A percentile compares a stretch with the other conserved stretches of the same genome.
These are phyloP conservation scores for Penicillium steckii DNA, from an alignment of 495 filamentous ascomycete genomes.

Conservation along the genomic window DNA sequence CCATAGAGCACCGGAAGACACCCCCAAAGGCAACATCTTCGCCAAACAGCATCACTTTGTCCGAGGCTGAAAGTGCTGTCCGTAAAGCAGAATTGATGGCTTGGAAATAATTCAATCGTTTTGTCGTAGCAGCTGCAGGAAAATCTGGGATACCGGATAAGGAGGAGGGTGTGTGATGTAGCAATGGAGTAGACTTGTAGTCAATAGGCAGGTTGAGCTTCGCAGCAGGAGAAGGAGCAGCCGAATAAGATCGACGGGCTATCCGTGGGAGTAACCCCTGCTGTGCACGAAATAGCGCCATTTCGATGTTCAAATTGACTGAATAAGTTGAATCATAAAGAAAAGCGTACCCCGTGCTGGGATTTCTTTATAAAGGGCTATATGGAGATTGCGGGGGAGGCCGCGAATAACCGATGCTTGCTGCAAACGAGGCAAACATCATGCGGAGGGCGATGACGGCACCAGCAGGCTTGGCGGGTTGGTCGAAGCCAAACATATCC, in stretches of 20 bases:
- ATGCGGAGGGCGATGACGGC: constrained; percentile 1
- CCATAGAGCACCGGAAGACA: constrained; percentile 93
- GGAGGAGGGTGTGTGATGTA: constrained; percentile 74
- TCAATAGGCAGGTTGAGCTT: constrained; percentile 85
- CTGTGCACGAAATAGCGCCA: constrained; percentile 14
- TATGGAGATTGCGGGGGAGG: constrained; percentile 23
- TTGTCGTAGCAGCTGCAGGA: constrained; percentile 66
- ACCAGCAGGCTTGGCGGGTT: neutral
- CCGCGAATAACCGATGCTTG: constrained; percentile 23
- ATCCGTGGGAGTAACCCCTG: constrained; percentile 13
- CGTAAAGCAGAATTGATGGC: constrained; percentile 87
- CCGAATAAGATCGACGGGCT: constrained; percentile 25
- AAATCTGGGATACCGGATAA: constrained; percentile 62
- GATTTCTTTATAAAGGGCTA: constrained; percentile 13
- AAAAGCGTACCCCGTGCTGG: neutral
- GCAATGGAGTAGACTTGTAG: constrained; percentile 76
- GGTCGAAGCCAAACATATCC: too few species aligned
- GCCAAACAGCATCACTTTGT: constrained; percentile 86
- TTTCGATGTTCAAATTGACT: neutral
- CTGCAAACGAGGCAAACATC: constrained; percentile 19
- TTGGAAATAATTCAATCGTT: constrained; percentile 87
- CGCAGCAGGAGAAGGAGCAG: constrained; percentile 41
- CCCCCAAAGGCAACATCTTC: constrained; percentile 97
- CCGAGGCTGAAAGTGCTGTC: constrained; percentile 77
- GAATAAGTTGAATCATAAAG: neutral